Evolutionary conservation across 305 asterid species (phyloP).

Genomic region (Galium porrigens): DNA sequence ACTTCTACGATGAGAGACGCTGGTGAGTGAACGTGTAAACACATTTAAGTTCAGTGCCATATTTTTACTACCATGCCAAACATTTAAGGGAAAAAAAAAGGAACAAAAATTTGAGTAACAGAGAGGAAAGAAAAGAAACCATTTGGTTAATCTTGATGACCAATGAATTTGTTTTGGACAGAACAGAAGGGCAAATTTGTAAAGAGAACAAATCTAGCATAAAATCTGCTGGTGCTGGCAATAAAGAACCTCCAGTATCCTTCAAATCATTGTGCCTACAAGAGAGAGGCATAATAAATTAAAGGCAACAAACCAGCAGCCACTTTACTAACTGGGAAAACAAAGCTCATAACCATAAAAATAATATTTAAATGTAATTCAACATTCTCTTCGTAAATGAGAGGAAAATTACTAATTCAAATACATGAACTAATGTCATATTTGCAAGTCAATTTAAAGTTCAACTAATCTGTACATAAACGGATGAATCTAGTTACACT

Average conservation of each 20-base stretch:
- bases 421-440: neutral
- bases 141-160: conserved; percentile 48
- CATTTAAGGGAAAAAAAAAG: conserved; percentile 7
- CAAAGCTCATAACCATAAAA: neutral
- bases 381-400: neutral
- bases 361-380: neutral
- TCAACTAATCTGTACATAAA: neutral
- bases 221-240: conserved; percentile 20
- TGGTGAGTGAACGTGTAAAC: neutral
- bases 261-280: conserved; percentile 51
- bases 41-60: neutral
- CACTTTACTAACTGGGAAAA: neutral
- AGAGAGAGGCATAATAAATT: conserved; percentile 19
- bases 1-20: neutral
- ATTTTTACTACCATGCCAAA: neutral
- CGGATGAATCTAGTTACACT: neutral
- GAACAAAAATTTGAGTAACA: neutral
- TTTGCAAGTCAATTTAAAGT: neutral
- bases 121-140: conserved; percentile 24
- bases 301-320: conserved; percentile 8
- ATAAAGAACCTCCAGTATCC: conserved; percentile 27
- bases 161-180: conserved; percentile 30
- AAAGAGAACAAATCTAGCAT: conserved; percentile 37
- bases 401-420: neutral
- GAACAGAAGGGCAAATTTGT: conserved; percentile 38